Evolutionary conservation across 768 basidiomycete genomes (phyloP), one percentile per base, ranked within the genome.

Genomic region (Russula griseocarnosa): DNA sequence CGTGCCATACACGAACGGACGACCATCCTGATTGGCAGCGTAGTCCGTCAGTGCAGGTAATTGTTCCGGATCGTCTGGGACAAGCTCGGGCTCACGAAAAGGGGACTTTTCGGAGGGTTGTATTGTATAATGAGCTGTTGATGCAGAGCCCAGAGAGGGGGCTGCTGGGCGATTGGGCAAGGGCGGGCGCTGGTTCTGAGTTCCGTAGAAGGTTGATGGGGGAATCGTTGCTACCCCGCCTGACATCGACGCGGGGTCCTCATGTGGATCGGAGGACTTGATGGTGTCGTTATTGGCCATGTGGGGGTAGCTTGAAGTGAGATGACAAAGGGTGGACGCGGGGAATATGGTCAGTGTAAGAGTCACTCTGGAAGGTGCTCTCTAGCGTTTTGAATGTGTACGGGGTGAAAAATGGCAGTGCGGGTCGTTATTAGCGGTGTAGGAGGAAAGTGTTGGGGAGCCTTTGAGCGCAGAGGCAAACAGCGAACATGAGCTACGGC

Each of bases 61-160:
- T 55, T 57, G 46, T 2, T 42, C 62, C n/a, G 50, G 28, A 24
- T 74, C 60, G 40, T 69, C 73, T 13, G 61, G 28, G 18, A 74
- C 71, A n/a, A 70, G 69, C 60, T 71, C 73, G 20, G 72, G 75
- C 62, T 75, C 73, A 24, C 71, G 69, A 56, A 65, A 75, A 4
- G 69, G 68, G 8, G 70, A 66, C 69, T 66, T 47, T 61, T 72
- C 60, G 50, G 73, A 69, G 0, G 73, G 67, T n/a, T 32, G 63
- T 14, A 66, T 65, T 3, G 59, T 49, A 30, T 66, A 61, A 66
- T 76, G 74, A 55, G 72, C 70, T 50, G 79, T 79, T 57, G 76
- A 70, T 16, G 76, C 58, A 1, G 79, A 78, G 20, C 79, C 79
- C 22, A 71, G 47, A 64, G 66, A 70, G 58, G 71, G 66, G n/a